Evolutionary conservation across 2,329 filamentous ascomycete genomes (phyloP).

Genomic region (Penicillium sclerotigenum): DNA sequence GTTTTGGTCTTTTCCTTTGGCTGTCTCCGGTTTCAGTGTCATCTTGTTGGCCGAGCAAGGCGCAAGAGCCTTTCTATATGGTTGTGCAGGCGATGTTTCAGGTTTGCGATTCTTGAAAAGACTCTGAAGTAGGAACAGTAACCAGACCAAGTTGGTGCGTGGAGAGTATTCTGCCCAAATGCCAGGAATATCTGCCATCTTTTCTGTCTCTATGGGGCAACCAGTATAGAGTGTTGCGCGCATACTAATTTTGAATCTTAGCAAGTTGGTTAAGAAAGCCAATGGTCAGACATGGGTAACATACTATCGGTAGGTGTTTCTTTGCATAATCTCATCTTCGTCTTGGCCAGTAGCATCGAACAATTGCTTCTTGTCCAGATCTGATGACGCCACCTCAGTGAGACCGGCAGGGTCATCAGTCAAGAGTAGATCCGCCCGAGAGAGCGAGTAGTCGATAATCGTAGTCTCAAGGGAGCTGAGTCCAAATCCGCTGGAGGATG

Average conservation of each 20-base stretch:
- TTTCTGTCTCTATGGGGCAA: conserved; percentile 41
- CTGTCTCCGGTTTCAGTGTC: conserved; percentile 4
- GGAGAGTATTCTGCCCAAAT: conserved; percentile 58
- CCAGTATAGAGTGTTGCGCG: conserved; percentile 43
- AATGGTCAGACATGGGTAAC: conserved; percentile 7
- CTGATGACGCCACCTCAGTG: conserved; percentile 39
- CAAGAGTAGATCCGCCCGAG: conserved; percentile 52
- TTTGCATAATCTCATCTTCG: conserved; percentile 40
- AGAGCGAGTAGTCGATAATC: conserved; percentile 66
- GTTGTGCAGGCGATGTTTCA: conserved; percentile 10
- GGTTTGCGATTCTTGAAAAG: conserved; percentile 46
- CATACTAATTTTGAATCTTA: conserved; percentile 32
- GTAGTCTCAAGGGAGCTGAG: conserved; percentile 59
- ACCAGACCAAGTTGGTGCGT: conserved; percentile 62
- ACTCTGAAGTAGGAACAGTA: conserved; percentile 58
- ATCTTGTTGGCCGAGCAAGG: conserved; percentile 34
- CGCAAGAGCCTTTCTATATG: conserved; percentile 31
- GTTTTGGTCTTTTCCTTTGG: conserved; percentile 1
- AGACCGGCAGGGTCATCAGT: conserved; percentile 23
- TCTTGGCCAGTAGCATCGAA: conserved; percentile 43
- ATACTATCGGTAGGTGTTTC: conserved; percentile 45
- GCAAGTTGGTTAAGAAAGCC: neutral
- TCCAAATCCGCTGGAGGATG: conserved; percentile 45
- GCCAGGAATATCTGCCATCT: conserved; percentile 33
- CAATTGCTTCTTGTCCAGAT: conserved; percentile 44